Evolutionary conservation across 495 filamentous ascomycete genomes (phyloP), one percentile per base, ranked within the genome.

Genomic region (Tuber indicum): DNA sequence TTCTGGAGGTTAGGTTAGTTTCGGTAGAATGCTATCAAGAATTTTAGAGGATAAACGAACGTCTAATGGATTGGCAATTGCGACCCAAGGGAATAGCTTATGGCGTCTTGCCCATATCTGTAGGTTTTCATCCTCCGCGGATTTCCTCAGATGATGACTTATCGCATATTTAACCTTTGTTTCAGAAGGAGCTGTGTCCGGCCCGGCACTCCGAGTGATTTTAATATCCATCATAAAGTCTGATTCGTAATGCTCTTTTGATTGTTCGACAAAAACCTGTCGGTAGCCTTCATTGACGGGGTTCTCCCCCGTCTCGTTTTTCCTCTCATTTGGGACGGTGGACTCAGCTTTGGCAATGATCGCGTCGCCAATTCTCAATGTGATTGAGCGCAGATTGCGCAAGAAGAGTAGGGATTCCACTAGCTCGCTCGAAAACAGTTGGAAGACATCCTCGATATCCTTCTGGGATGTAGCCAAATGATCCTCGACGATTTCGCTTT

Each of bases 61-160:
- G 71, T 80, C 62, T 43, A 87, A 32, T 39, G 84, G 85, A 8
- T 83, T 83, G 21, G 86, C 86, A 77, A 86, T 76, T 46, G 84
- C 85, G 71, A 84, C 81, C 86, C 86, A 86, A 9, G 85, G 84
- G 58, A 86, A 84, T 3, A 84, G 49, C 73, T 87, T 86, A 3
- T 80, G 72, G 21, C 78, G 69, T 45, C 82, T 80, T 72, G 84
- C 80, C 86, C 86, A 87, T 16, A 71, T 72, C 47, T 81, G 77
- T 21, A 86, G 71, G 9, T 79, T 58, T 39, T 73, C 32, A 21
- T 80, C 62, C 62, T 80, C 72, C 17, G 74, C 8, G 19, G 74
- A 66, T 12, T 76, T 79, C 41, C 39, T 41, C 52, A 80, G 47
- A n/a, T 80, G 45, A 26, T 80, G 78, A 39, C 78, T 80, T 75